Base-by-base conservation (phyloP, 495 filamentous ascomycete genomes). In the Aspergillus ellipticus region DNA sequence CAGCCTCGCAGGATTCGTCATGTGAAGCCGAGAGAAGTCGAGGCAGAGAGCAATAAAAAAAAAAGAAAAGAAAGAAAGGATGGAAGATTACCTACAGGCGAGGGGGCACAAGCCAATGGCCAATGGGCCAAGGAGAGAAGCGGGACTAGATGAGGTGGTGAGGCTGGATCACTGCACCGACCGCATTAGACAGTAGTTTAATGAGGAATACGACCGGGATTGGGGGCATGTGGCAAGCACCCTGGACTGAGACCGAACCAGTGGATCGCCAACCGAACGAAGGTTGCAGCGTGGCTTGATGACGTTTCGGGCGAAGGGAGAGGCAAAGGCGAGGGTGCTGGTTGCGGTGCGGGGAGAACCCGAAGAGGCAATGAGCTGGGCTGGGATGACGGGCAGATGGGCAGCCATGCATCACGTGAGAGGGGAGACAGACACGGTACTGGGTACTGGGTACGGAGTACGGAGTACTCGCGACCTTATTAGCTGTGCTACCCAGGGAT, bases 231-330 rank as follows among this genome's bases (percentile, higher is more conserved):
- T 39, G 35, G 35, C 35, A 13, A 39, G 24, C 35, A 39, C 11
- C 17, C 22, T 10, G 22, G n/a, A 7, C 20, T 1, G 42, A 21
- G 42, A 21, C 1, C 42, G 17, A 20, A 20, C 42, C 42, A 46
- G 33, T 35, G 29, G 46, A 29, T 49, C 24, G 15, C 0, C 47
- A 28, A 17, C 22, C 3, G 29, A 20, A n/a, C 43, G 26, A 20
- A 35, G 35, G 55, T 24, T 43, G 48, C 54, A 31, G 41, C 15
- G 42, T 42, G 46, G 31, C 29, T 26, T 51, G 59, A 67, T 69
- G 68, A 70, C 67, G 60, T 68, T 61, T 73, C 73, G 73, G 73
- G 43, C 71, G 69, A 75, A 74, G 60, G 73, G 73, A 74, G 61
- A 28, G 24, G 7, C 4, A 28, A 28, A 7, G 24, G 24, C 24